phyloP scores from a whole-genome alignment of 1,139 yeast species.

The Kodamaea fungicola region DNA sequence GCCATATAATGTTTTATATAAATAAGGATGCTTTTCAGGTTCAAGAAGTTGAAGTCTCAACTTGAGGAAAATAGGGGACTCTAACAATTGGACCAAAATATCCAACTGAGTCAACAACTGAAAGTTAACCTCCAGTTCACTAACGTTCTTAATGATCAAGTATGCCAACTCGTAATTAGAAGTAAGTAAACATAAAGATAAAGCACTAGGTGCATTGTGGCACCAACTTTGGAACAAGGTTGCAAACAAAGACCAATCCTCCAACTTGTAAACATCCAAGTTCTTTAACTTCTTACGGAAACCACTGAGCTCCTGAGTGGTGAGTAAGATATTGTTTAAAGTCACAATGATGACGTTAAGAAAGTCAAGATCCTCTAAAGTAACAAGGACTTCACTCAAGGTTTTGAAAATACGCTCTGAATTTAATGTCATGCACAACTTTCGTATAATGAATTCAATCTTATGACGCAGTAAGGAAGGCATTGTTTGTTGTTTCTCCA shows the following conservation, averaged over 20 bases:
- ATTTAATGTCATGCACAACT: constrained; percentile 75
- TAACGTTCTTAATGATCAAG: constrained; percentile 68
- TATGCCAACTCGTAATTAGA: constrained; percentile 90
- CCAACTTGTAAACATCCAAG: constrained; percentile 43
- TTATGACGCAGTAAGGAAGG: constrained; percentile 50
- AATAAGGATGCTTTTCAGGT: constrained; percentile 77
- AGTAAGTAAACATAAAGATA: constrained; percentile 80
- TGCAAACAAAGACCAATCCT: constrained; percentile 73
- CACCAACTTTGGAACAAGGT: constrained; percentile 89
- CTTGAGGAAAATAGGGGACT: constrained; percentile 85
- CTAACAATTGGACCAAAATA: constrained; percentile 69
- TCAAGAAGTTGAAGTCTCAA: constrained; percentile 82
- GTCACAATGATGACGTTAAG: constrained; percentile 82
- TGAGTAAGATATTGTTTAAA: constrained; percentile 80
- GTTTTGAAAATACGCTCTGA: constrained; percentile 83
- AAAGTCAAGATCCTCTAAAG: constrained; percentile 61
- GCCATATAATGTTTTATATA: constrained; percentile 88
- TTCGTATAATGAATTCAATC: constrained; percentile 82
- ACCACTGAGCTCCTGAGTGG: constrained; percentile 75
- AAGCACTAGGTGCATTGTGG: constrained; percentile 83
- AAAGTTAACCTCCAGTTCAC: constrained; percentile 72
- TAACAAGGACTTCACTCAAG: constrained; percentile 66
- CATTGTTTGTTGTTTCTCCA: constrained; percentile 21
- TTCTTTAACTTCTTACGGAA: constrained; percentile 65
- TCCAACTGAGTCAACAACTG: constrained; percentile 75